Evolutionary conservation across 2,329 filamentous ascomycete genomes (phyloP).

Genomic region (Colletotrichum sp.): DNA sequence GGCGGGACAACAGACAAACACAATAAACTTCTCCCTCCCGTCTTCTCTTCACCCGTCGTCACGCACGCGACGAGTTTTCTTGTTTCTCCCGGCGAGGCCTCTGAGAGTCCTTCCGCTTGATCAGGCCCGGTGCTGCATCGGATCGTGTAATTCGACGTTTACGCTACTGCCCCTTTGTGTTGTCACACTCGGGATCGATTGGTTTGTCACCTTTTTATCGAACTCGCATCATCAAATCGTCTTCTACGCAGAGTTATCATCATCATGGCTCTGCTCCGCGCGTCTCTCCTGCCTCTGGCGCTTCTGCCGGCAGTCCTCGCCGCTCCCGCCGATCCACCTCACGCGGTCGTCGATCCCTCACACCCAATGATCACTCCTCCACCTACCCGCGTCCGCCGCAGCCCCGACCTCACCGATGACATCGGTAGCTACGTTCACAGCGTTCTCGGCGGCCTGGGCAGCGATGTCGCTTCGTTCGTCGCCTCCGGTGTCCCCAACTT

Average conservation of each 20-base stretch:
- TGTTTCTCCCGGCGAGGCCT: neutral
- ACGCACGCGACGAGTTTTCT: neutral
- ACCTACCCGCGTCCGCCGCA: conserved; percentile 6
- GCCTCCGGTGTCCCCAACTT: conserved; percentile 70
- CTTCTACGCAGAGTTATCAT: neutral
- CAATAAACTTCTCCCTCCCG: neutral
- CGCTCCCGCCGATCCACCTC: conserved; percentile 17
- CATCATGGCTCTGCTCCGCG: conserved; percentile 3
- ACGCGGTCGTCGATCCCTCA: neutral
- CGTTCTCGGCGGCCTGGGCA: conserved; percentile 55
- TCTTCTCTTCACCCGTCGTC: neutral
- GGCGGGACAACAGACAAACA: neutral
- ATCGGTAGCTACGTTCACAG: conserved; percentile 57
- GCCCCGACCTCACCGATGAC: conserved; percentile 37
- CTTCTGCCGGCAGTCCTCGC: conserved; percentile 20
- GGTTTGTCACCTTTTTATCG: neutral
- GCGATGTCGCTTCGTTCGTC: conserved; percentile 63
- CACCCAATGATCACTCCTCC: conserved; percentile 31
- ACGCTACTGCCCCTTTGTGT: neutral
- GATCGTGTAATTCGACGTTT: neutral
- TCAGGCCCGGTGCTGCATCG: neutral
- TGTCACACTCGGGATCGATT: neutral
- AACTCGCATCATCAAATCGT: neutral
- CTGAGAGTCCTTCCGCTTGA: neutral
- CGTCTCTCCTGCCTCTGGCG: conserved; percentile 3